Conservation (phyloP, 306 rosid species). For the Herpetospermum pedunculosum region DNA sequence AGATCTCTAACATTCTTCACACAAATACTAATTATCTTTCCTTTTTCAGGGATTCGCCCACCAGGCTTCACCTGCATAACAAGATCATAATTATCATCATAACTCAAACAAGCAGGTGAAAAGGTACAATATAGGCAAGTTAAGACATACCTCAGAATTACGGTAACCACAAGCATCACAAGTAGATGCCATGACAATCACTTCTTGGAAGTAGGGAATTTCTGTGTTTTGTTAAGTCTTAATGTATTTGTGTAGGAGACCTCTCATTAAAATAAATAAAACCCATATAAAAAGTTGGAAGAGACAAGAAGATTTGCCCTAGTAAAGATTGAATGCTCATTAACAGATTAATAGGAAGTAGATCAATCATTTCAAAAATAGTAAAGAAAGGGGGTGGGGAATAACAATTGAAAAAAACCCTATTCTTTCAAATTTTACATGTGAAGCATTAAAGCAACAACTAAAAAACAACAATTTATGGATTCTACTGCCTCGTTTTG, state of each 20-base stretch:
- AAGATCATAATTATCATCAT: conserved; percentile 13
- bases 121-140: conserved; percentile 7
- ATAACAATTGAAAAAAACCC: neutral
- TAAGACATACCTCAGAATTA: conserved; percentile 73
- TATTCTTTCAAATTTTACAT: neutral
- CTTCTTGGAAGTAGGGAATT: conserved; percentile 97
- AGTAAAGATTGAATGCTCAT: neutral
- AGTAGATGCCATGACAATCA: conserved; percentile 94
- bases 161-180: conserved; percentile 93
- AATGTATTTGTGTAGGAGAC: conserved; percentile 2
- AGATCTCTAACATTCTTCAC: conserved; percentile 61
- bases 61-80: conserved; percentile 83
- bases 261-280: neutral
- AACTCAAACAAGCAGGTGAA: conserved; percentile 11
- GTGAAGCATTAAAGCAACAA: neutral
- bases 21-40: conserved; percentile 49
- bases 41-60: conserved; percentile 77
- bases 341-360: neutral
- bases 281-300: neutral
- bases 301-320: neutral
- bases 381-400: neutral
- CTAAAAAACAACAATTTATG: neutral
- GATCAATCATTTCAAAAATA: neutral
- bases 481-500: neutral
- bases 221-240: conserved; percentile 49